These are phyloP conservation scores for Terfezia boudieri DNA, from an alignment of 495 filamentous ascomycete genomes.

Conservation along the genomic window DNA sequence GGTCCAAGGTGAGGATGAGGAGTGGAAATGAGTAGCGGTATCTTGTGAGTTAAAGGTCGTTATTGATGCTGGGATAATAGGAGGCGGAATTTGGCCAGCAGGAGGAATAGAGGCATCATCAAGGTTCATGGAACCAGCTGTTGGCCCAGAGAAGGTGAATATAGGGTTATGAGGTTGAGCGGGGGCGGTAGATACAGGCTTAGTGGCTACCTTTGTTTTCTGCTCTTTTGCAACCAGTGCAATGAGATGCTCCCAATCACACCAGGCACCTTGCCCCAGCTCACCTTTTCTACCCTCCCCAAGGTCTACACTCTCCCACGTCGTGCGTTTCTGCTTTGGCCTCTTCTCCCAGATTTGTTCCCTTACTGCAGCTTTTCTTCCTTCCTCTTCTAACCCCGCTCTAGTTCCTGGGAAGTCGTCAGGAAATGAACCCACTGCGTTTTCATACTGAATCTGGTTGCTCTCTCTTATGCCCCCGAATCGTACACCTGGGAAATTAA, in stretches of 20 bases:
- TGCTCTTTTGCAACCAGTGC: neutral
- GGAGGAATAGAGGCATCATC: slow-evolving; percentile 1
- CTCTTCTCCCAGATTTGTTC: slow-evolving; percentile 50
- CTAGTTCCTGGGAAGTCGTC: slow-evolving; percentile 66
- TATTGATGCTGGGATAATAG: slow-evolving; percentile 11
- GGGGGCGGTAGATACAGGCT: too few relatives aligned
- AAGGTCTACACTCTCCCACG: slow-evolving; percentile 55
- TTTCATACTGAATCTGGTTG: slow-evolving; percentile 63
- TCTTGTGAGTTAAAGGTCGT: slow-evolving; percentile 13
- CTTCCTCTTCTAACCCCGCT: slow-evolving; percentile 59
- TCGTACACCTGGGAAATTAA: slow-evolving; percentile 58
- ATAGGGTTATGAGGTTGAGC: neutral
- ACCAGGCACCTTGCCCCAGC: slow-evolving; percentile 60
- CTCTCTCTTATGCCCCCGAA: slow-evolving; percentile 67
- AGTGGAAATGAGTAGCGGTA: slow-evolving; percentile 10
- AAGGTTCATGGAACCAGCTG: slow-evolving; percentile 7
- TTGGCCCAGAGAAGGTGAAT: neutral
- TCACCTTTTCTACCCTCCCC: slow-evolving; percentile 56
- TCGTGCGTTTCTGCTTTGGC: slow-evolving; percentile 60
- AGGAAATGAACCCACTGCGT: slow-evolving; percentile 63
- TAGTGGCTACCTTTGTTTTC: neutral
- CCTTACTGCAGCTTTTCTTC: slow-evolving; percentile 36
- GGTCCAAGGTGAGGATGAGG: slow-evolving; percentile 11
- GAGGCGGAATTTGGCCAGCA: neutral
- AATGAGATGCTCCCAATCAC: slow-evolving; percentile 60